These are phyloP conservation scores for Acer saccharum DNA, from an alignment of 345 rosid genomes.

Conservation along the genomic window DNA sequence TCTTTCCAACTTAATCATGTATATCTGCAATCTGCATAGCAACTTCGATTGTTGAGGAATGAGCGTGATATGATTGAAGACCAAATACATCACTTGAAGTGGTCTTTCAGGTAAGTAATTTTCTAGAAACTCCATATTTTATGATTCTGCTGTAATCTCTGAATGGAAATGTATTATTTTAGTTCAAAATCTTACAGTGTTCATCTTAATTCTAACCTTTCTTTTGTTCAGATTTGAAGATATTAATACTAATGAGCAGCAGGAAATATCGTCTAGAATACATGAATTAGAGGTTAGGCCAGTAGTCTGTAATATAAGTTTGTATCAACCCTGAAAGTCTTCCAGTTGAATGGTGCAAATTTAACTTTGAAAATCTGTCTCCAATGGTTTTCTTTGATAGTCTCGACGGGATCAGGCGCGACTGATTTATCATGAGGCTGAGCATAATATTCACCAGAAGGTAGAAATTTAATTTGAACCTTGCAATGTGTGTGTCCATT, in stretches of 20 bases:
- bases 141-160: background rate
- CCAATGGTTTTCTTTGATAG: conserved; percentile 40
- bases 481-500: background rate
- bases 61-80: conserved; percentile 92
- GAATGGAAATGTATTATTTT: background rate
- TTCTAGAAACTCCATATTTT: background rate
- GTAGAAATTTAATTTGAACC: conserved; percentile 33
- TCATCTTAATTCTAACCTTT: background rate
- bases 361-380: background rate
- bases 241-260: conserved; percentile 43
- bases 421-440: conserved; percentile 65
- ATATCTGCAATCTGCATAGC: conserved; percentile 42
- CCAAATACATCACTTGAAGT: conserved; percentile 70
- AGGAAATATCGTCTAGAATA: conserved; percentile 37
- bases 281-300: conserved; percentile 61
- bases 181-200: background rate
- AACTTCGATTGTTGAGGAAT: conserved; percentile 72
- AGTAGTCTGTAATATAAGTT: background rate
- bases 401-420: conserved; percentile 51
- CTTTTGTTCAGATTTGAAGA: conserved; percentile 57
- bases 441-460: conserved; percentile 71
- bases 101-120: conserved; percentile 74
- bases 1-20: conserved; percentile 2
- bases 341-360: background rate
- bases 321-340: background rate